Evolutionary conservation across 352 stramenopile species (phyloP).

Genomic region (Hyaloperonospora arabidopsidis): DNA sequence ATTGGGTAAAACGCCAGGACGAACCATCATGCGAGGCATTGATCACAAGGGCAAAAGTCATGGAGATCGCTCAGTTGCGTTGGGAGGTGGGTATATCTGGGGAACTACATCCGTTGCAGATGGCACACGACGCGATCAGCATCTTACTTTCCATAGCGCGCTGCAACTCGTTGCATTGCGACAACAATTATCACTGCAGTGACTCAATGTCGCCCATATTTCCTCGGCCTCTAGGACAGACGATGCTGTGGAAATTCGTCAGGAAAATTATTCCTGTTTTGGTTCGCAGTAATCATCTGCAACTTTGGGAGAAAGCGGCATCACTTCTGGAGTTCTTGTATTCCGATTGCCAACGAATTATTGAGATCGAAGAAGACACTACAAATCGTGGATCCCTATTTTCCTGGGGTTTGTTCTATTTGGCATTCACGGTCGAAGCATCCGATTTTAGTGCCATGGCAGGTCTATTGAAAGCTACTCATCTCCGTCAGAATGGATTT

Average conservation of each 20-base stretch:
- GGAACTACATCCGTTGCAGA: constrained; percentile 37
- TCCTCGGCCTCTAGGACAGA: constrained; percentile 47
- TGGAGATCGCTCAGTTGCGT: constrained; percentile 67
- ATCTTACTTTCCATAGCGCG: constrained; percentile 53
- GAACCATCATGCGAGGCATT: constrained; percentile 32
- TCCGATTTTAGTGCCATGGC: constrained; percentile 52
- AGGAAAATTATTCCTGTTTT: constrained; percentile 51
- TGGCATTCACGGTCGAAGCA: constrained; percentile 50
- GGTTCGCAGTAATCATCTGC: constrained; percentile 32
- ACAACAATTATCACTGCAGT: constrained; percentile 8
- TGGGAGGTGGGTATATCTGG: constrained; percentile 69
- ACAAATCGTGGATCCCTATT: constrained; percentile 41
- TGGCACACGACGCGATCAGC: constrained; percentile 60
- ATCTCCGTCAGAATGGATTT: constrained; percentile 47
- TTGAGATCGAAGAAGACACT: constrained; percentile 25
- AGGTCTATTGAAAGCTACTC: constrained; percentile 57
- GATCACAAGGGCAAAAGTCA: constrained; percentile 28
- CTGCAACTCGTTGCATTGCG: constrained; percentile 50
- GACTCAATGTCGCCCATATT: constrained; percentile 32
- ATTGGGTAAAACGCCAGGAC: constrained; percentile 28
- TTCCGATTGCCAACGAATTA: constrained; percentile 18
- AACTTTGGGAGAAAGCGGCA: constrained; percentile 47
- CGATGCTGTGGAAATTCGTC: constrained; percentile 38
- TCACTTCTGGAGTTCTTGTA: constrained; percentile 66
- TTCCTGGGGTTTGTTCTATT: constrained; percentile 66